Base-by-base conservation (phyloP, 441 rosid species). In the Capsella rubella region DNA sequence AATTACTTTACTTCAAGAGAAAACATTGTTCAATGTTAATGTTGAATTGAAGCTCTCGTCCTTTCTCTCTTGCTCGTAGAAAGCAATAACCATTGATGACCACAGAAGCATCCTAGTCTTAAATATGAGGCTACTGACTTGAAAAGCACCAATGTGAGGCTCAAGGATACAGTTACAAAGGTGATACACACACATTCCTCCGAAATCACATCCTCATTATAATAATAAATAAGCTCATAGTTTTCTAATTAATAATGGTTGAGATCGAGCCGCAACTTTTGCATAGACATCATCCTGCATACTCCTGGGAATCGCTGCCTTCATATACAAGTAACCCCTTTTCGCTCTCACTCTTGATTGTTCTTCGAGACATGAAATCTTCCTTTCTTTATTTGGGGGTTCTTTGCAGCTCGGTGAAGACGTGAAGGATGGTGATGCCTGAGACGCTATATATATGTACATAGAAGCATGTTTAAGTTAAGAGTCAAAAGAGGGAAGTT, bases 231-330 rank as follows among this genome's bases (percentile, higher is more conserved):
- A 42, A 34, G 34, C 10, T 28, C 50, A 42, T 63, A 13, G 53
- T 58, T 49, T 40, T 67, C 14, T 58, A 53, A 42, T 14, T 56
- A 45, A 35, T 60, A 60, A 8, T 78, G 85, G 89, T 67, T 83
- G 80, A 75, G 90, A 67, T 86, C 90, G 0, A 84, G 90, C 75
- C 89, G 92, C 53, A 86, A 86, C 82, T 84, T 88, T 54, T 88
- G 92, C 84, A 46, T 88, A 18, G 90, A 88, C 75, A 83, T 86
- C 70, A 79, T 81, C 75, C 87, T 79, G 86, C 62, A 39, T n/a
- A n/a, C n/a, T 86, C 64, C 77, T 86, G 6, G 89, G 92, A 43
- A 88, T 86, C 59, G 90, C 90, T 59, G 89, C 89, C 67, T 80
- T 82, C 73, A 71, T 88, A 47, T 88, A 86, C 89, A 81, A 88